Evolutionary conservation across 75 land plant genomes (phyloP), one percentile per base, ranked within the genome.

Genomic region (Pinus albicaulis): DNA sequence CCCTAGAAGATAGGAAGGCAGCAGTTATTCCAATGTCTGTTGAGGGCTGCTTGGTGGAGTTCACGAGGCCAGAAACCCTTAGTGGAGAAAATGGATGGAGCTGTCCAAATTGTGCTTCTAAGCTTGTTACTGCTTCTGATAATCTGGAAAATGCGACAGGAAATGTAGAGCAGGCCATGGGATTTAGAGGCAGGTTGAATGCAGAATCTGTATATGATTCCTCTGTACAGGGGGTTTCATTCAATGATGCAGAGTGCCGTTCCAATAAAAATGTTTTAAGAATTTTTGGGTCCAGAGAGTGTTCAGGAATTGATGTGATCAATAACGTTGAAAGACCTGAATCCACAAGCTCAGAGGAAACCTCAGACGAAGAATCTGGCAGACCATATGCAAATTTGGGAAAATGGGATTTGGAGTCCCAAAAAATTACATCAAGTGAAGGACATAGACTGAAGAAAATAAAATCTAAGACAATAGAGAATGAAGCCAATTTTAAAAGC

Each of bases 71-170:
- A n/a, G 98, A 95, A 75, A 78, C 89, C 74, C 88, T 95, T 13
- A 79, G 89, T 41, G 86, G 88, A 61, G 98, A 93, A 64, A 92
- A 95, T 81, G 89, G 85, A 23, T 95, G 96, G 96, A 78, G 83
- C 53, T 95, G 98, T 85, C 96, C 91, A 74, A 88, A 83, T 53
- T 95, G 98, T 74, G 41, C 41, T 38, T 76, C 93, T 38, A 38
- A 38, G 41, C 41, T 38, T 38, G 41, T 38, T 5, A 38, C 4
- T 38, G 41, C 6, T 38, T 38, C 41, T 38, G 41, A 38, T 38
- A 38, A 38, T 38, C 5, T 38, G 41, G 41, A 38, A 5, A 38
- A 38, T 38, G 6, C 41, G 41, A 38, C 41, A 38, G 41, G 6
- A 38, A 38, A 38, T 6, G 41, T 5, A 38, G 41, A 38, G 41